Conservation (phyloP, 2,329 filamentous ascomycete genomes). For the Xylaria sp. region DNA sequence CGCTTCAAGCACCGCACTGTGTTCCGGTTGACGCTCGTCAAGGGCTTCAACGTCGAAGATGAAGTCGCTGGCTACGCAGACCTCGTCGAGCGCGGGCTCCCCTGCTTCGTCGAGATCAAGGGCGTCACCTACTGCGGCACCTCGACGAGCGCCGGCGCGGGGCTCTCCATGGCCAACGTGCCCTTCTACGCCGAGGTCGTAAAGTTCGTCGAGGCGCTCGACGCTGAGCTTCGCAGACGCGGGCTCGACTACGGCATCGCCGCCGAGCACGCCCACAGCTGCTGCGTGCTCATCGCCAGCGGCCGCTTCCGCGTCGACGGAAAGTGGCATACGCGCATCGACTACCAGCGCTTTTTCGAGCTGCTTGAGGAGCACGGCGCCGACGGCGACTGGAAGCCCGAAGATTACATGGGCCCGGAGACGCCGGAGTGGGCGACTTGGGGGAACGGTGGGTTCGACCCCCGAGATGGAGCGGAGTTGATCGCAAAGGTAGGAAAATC, state of each 20-base stretch:
- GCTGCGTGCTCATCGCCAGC: constrained; percentile 86
- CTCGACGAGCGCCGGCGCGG: constrained; percentile 79
- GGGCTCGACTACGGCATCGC: constrained; percentile 88
- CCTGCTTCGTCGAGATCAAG: constrained; percentile 94
- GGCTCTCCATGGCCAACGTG: constrained; percentile 95
- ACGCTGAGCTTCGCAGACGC: constrained; percentile 69
- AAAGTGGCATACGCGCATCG: constrained; percentile 89
- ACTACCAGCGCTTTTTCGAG: constrained; percentile 88
- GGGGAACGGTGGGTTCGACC: constrained; percentile 95
- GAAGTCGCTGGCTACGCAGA: constrained; percentile 90
- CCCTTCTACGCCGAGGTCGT: constrained; percentile 93
- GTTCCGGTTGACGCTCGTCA: constrained; percentile 92
- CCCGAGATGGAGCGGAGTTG: constrained; percentile 84
- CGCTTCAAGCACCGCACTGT: constrained; percentile 89
- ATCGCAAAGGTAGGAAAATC: constrained; percentile 78
- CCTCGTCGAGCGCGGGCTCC: constrained; percentile 83
- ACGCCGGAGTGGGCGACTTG: constrained; percentile 95
- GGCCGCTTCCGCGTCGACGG: constrained; percentile 77
- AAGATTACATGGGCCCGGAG: constrained; percentile 85
- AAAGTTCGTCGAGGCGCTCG: constrained; percentile 78
- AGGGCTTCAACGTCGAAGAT: constrained; percentile 97
- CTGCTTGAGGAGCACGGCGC: constrained; percentile 72
- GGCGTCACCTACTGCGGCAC: constrained; percentile 97
- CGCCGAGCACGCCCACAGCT: constrained; percentile 93
- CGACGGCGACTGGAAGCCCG: constrained; percentile 76